Evolutionary conservation across 2,329 filamentous ascomycete genomes (phyloP).

Genomic region (Aspergillus pseudonomiae): DNA sequence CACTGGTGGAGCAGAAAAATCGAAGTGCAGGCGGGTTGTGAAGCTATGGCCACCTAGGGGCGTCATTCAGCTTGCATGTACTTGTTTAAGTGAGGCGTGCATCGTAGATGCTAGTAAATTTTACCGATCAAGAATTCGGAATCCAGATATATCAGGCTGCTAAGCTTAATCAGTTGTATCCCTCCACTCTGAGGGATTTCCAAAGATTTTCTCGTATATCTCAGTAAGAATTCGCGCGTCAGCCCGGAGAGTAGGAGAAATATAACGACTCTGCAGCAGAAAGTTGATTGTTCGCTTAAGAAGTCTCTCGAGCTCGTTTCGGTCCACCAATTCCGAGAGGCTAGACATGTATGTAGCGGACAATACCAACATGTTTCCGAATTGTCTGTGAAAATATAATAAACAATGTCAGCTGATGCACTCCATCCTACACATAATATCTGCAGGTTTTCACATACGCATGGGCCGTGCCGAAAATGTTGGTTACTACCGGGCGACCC

Average conservation of each 20-base stretch:
- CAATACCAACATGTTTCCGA: constrained; percentile 91
- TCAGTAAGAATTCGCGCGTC: constrained; percentile 74
- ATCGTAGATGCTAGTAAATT: not conserved
- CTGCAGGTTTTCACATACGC: constrained; percentile 65
- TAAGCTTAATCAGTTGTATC: not conserved
- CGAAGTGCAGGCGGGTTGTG: not conserved
- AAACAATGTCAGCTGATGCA: not conserved
- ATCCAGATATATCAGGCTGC: not conserved
- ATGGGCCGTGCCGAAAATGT: constrained; percentile 92
- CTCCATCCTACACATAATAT: not conserved
- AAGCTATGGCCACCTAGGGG: not conserved
- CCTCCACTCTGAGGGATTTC: constrained; percentile 28
- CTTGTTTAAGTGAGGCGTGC: not conserved
- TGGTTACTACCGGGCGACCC: constrained; percentile 81
- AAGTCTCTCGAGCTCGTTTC: constrained; percentile 59
- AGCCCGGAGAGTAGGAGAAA: constrained; percentile 72
- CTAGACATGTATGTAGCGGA: constrained; percentile 75
- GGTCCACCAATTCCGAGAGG: constrained; percentile 62
- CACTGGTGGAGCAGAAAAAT: not conserved
- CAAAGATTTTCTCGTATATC: constrained; percentile 50
- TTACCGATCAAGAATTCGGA: not conserved
- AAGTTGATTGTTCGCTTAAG: constrained; percentile 77
- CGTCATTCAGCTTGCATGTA: not conserved
- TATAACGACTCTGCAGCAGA: constrained; percentile 68
- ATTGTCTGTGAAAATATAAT: constrained; percentile 68